Percentiles rank a stretch among this genome's conserved stretches.
These are phyloP conservation scores for Penicillium parvum DNA, from an alignment of 495 filamentous ascomycete genomes.

Conservation along the genomic window DNA sequence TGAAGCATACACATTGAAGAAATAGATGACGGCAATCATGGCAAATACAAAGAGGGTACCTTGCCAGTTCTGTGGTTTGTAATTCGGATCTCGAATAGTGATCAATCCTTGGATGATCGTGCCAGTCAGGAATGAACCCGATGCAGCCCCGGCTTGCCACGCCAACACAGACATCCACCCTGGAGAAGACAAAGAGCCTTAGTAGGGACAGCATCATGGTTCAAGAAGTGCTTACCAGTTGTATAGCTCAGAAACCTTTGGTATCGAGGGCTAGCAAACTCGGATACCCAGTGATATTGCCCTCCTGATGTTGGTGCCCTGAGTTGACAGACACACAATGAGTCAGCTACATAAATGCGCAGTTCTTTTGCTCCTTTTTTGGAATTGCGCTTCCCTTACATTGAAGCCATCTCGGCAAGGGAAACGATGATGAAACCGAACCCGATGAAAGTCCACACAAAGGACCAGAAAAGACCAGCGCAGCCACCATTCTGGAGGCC, in stretches of 20 bases:
- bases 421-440: conserved; percentile 31
- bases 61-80: conserved; percentile 36
- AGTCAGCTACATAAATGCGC: too few species aligned
- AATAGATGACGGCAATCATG: conserved; percentile 32
- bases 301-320: conserved; percentile 32
- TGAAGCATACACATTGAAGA: conserved; percentile 41
- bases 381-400: too few species aligned
- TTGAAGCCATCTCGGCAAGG: conserved; percentile 39
- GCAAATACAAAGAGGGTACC: conserved; percentile 44
- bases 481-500: conserved; percentile 19
- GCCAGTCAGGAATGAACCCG: conserved; percentile 38
- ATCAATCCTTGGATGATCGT: conserved; percentile 46
- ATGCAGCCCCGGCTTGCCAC: conserved; percentile 37
- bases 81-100: conserved; percentile 31
- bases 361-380: too few species aligned
- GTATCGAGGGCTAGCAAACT: conserved; percentile 37
- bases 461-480: conserved; percentile 31
- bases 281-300: conserved; percentile 49
- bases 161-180: conserved; percentile 46
- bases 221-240: too few species aligned
- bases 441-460: conserved; percentile 31
- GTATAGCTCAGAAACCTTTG: conserved; percentile 46
- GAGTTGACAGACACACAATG: too few species aligned
- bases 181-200: background rate
- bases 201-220: background rate